Evolutionary conservation across 768 basidiomycete genomes (phyloP), one percentile per base, ranked within the genome.

Genomic region (Collybia nuda): DNA sequence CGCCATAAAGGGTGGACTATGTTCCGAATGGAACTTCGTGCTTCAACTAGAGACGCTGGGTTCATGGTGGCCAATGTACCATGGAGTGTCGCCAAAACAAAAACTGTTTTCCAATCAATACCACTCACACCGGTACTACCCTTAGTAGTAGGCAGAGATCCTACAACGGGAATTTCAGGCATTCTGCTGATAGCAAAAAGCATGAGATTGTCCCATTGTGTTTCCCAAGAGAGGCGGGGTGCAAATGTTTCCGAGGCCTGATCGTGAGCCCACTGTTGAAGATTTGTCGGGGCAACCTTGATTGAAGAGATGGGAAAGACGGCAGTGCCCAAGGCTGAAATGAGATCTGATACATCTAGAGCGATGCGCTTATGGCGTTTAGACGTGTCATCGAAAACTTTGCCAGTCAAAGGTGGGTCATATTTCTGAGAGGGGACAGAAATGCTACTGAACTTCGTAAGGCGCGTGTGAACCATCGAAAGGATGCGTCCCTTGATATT

Each of bases 201-300:
- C 5, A 63, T 44, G 6, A 82, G 53, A 41, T 72, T 74, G 35
- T 53, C 63, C 81, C 81, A 82, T 7, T 76, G 75, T 19, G 53
- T 50, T 22, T 67, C 61, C 26, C 62, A 51, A 1, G 72, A 36
- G 19, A 67, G 28, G 2, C 36, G 37, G 2, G 72, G 60, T n/a
- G 64, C 58, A 45, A 79, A 69, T 12, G 61, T 62, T 18, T 53
- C 49, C 1, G 19, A 52, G 18, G 57, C 59, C 37, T 68, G 59
- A 15, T 55, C 40, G 8, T 48, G 44, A 2, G 64, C 65, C 72
- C 71, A 73, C 1, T 54, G 49, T 2, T 48, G 47, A 9, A 69
- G 18, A 19, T 51, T 45, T 2, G 19, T 38, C 11, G 46, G 54
- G 15, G 28, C 17, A 6, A 18, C 37, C 11, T 32, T 53, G 26